Evolutionary conservation across 208 protist genomes (phyloP), one percentile per base, ranked within the genome.

Genomic region (Leishmania martiniquensis): DNA sequence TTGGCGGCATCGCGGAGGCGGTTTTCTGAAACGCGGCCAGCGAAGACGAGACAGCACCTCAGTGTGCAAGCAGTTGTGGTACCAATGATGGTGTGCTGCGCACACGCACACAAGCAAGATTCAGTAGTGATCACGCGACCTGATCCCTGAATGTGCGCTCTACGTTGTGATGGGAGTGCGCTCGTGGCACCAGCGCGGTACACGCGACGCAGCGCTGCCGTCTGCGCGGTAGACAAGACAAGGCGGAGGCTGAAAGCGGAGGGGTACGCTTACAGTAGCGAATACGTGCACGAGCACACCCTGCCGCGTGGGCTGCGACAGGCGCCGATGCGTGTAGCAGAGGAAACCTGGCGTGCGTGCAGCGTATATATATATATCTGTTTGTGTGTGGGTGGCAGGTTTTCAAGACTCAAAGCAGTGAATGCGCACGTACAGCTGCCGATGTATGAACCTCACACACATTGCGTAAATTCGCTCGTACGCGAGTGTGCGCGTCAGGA

Each of bases 201-300:
- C 32, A 65, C 32, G 1, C 59, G 32, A 32, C 32, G 59, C 22
- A 39, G 2, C 12, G 4, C 32, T 5, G 12, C 4, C 32, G 4
- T 20, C 39, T 32, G 39, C 32, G 1, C 34, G 12, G 59, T 65
- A 65, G 17, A 65, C 3, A 65, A 65, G 32, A 42, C 32, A 39
- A 4, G 20, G 69, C 39, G 44, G 32, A 45, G 37, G 34, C 17
- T n/a, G 2, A 13, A 29, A 32, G 6, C 3, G 7, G 15, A n/a
- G n/a, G n/a, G n/a, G n/a, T n/a, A n/a, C 32, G 5, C 49, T 17
- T 34, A 68, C 62, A 70, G 4, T n/a, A 63, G 13, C 62, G 57
- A 6, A 32, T 25, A 22, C 34, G n/a, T 39, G 57, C 44, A 71
- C 55, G 45, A 66, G 63, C 75, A 55, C 75, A 60, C 72, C 54